Evolutionary conservation across 148 eudicot genomes (phyloP), one percentile per base, ranked within the genome.

Genomic region (Drosera capensis): DNA sequence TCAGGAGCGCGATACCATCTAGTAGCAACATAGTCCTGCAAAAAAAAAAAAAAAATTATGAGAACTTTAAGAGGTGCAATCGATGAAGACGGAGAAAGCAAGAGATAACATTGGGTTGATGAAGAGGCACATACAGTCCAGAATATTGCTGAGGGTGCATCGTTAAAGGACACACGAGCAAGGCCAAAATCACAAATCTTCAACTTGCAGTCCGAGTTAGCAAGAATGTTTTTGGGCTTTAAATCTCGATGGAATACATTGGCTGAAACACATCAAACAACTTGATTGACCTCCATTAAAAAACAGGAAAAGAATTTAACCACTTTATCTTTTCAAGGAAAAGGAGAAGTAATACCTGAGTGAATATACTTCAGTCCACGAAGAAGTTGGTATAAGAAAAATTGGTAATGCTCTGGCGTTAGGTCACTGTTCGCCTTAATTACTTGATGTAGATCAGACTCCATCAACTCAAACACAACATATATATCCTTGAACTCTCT

Each of bases 1-100:
- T 87, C 94, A 39, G 96, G 96, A 70, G 96, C 96, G 56, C 94
- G 90, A 62, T 87, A 83, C 96, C 96, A 87, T 67, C 90, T 66
- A 48, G 96, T 87, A 55, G 96, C 96, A 56, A 87, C 90, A 51
- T 82, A 87, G 58, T 82, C 94, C 96, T 87, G 20, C 47, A 57
- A 43, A 67, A 24, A 40, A 47, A 15, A 31, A 65, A 16, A 25
- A 45, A 19, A 48, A 24, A 45, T 0, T 53, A 34, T 52, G 25
- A 69, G 25, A 49, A 22, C n/a, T n/a, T n/a, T n/a, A n/a, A 34
- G 18, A 14, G 24, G 30, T 18, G 2, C 45, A 41, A 17, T n/a
- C 9, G 26, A 21, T 28, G 3, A 30, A 37, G 23, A 42, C 7
- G 3, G 9, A 23, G 11, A 35, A 21, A n/a, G 13, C n/a, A 41